These are phyloP conservation scores for Flaveria brownii DNA, from an alignment of 129 eudicot genomes.

Conservation along the genomic window DNA sequence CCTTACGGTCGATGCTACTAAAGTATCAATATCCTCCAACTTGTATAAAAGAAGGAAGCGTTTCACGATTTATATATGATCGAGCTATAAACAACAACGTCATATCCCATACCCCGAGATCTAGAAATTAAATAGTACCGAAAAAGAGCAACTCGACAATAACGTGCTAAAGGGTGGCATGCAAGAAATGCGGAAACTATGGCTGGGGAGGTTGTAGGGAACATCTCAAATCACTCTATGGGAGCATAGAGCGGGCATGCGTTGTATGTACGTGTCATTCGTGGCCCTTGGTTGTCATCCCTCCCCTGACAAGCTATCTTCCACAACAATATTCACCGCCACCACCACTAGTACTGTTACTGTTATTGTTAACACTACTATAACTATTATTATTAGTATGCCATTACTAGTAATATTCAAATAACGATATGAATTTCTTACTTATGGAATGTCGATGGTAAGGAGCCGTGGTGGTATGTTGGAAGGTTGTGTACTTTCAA, in stretches of 20 bases:
- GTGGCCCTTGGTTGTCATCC: conserved; percentile 70
- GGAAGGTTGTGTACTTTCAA: conserved; percentile 30
- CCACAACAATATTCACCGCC: conserved; percentile 30
- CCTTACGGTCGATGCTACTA: conserved; percentile 25
- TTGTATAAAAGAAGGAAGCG: conserved; percentile 2
- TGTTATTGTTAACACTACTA: too few relatives aligned
- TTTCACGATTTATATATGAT: too few relatives aligned
- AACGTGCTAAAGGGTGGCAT: too few relatives aligned
- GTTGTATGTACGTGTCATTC: conserved; percentile 71
- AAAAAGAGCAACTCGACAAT: neutral
- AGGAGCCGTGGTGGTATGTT: conserved; percentile 28
- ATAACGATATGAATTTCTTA: neutral
- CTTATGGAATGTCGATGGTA: conserved; percentile 26
- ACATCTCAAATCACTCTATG: conserved; percentile 54
- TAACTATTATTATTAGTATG: too few relatives aligned
- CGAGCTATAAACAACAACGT: too few relatives aligned
- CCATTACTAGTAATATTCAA: neutral
- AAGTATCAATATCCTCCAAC: neutral
- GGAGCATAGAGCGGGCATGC: conserved; percentile 61
- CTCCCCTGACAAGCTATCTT: conserved; percentile 33
- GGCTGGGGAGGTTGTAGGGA: conserved; percentile 81
- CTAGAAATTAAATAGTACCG: neutral
- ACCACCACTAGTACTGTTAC: neutral
- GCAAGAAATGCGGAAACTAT: conserved; percentile 60
- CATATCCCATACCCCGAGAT: neutral